Percentiles rank a stretch among this genome's conserved stretches.
Conservation (phyloP, 371 early-diverging fungal genomes). For the Mortierella sp. region DNA sequence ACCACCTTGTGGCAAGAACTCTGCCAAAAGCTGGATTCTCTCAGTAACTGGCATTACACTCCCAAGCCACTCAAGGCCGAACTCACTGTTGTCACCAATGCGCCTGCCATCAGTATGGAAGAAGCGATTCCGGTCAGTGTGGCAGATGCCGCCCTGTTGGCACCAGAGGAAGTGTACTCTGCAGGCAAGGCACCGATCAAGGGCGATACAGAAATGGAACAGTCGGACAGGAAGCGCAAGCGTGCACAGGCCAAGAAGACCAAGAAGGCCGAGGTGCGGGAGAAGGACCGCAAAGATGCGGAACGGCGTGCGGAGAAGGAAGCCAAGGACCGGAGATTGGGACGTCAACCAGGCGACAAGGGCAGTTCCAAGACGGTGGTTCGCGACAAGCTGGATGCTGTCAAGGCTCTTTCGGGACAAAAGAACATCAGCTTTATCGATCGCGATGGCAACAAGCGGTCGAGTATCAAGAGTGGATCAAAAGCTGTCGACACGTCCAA, state of each 20-base stretch:
- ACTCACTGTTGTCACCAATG: constrained; percentile 80
- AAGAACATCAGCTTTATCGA: constrained; percentile 72
- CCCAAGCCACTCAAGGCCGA: constrained; percentile 83
- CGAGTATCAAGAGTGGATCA: constrained; percentile 41
- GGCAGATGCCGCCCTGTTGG: constrained; percentile 82
- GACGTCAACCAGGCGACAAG: constrained; percentile 62
- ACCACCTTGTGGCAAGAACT: constrained; percentile 77
- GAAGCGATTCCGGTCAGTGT: constrained; percentile 93
- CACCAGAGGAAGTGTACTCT: constrained; percentile 87
- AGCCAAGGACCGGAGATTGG: constrained; percentile 59
- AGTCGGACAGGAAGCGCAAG: constrained; percentile 75
- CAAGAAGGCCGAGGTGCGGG: constrained; percentile 63
- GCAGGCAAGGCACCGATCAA: constrained; percentile 57
- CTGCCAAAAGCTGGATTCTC: constrained; percentile 86
- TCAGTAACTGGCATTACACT: constrained; percentile 92
- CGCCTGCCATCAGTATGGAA: constrained; percentile 94
- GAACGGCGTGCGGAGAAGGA: constrained; percentile 60
- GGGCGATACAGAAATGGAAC: constrained; percentile 78
- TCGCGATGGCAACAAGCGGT: constrained; percentile 66
- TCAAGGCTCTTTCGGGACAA: constrained; percentile 76
- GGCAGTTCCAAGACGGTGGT: constrained; percentile 54
- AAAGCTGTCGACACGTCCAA: constrained; percentile 26
- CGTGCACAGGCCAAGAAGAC: constrained; percentile 74
- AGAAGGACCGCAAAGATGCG: constrained; percentile 65
- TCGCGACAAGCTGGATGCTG: constrained; percentile 71